Conservation (phyloP, 805 yeast genomes). For the Kuraishia ogatae region DNA sequence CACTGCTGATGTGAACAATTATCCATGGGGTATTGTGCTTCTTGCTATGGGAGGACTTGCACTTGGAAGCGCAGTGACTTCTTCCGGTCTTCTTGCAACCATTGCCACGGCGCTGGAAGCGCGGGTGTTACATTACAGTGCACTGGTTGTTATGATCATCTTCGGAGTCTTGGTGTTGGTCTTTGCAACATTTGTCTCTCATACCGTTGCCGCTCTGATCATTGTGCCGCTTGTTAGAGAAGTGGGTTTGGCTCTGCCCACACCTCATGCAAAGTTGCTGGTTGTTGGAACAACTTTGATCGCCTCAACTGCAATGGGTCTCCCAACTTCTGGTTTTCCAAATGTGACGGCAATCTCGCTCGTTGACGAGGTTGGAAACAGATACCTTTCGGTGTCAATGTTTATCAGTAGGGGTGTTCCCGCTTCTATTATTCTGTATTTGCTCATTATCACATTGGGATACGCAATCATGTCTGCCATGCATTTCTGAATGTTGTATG, state of each 20-base stretch:
- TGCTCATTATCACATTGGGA: constrained; percentile 36
- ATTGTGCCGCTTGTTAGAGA: constrained; percentile 42
- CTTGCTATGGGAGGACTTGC: constrained; percentile 52
- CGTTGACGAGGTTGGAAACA: constrained; percentile 46
- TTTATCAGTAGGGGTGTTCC: constrained; percentile 48
- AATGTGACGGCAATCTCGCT: constrained; percentile 48
- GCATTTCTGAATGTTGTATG: constrained; percentile 11
- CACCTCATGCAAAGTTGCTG: constrained; percentile 37
- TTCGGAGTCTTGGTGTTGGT: constrained; percentile 40
- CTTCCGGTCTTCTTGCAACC: constrained; percentile 38
- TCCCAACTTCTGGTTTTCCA: constrained; percentile 49
- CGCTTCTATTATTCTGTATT: constrained; percentile 34
- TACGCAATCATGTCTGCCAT: constrained; percentile 35
- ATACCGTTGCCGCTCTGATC: constrained; percentile 47
- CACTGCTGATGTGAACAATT: constrained; percentile 38
- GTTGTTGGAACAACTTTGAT: constrained; percentile 41
- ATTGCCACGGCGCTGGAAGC: constrained; percentile 35
- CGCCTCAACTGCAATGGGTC: constrained; percentile 49
- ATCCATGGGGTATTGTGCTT: constrained; percentile 46
- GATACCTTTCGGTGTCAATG: constrained; percentile 36
- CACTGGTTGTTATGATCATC: constrained; percentile 36
- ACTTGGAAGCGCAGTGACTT: constrained; percentile 40
- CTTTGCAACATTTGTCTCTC: constrained; percentile 47
- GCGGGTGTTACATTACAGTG: constrained; percentile 30
- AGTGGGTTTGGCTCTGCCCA: constrained; percentile 35